Evolutionary conservation across 73 alveolate genomes (phyloP), one percentile per base, ranked within the genome.

Genomic region (Durusdinium trenchii): DNA sequence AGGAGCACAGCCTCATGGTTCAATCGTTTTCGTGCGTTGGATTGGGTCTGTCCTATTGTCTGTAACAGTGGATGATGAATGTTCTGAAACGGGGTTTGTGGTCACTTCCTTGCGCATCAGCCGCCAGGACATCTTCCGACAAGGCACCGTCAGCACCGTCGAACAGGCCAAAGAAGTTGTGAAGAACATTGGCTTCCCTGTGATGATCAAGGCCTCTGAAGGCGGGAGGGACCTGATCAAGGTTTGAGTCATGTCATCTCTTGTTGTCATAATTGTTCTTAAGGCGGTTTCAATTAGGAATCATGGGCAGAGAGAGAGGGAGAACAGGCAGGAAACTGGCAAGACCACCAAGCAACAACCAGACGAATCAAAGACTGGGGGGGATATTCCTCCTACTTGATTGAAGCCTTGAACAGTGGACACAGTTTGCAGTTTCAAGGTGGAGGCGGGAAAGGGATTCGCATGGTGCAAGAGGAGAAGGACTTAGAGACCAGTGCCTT

Each of bases 401-500:
- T n/a, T n/a, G n/a, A n/a, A n/a, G n/a, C n/a, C n/a, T n/a, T n/a
- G n/a, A n/a, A n/a, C n/a, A n/a, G n/a, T n/a, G n/a, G n/a, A n/a
- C n/a, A n/a, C n/a, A n/a, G n/a, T n/a, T 5, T 26, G 16, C 76
- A 20, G 48, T 36, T 36, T 28, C 52, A 12, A 82, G 93, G 93
- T 35, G 99, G 99, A 36, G 99, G 99, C 79, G 99, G 99, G 40
- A 99, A 99, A 71, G 99, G 99, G 50, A 99, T 99, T 99, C 99
- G 99, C 79, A 99, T 99, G 94, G 99, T 99, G 61, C 98, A 78
- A 91, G 99, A 99, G 75, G 99, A 99, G 94, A 75, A 93, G 69
- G 98, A 99, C 86, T 82, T 82, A 61, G 73, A 82, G 73, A 82
- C 50, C 93, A 47, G 93, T 50, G 51, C 46, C 93, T 82, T 32